Evolutionary conservation across 1,284 basidiomycete species (phyloP).

Genomic region (Pisolithus thermaeus): DNA sequence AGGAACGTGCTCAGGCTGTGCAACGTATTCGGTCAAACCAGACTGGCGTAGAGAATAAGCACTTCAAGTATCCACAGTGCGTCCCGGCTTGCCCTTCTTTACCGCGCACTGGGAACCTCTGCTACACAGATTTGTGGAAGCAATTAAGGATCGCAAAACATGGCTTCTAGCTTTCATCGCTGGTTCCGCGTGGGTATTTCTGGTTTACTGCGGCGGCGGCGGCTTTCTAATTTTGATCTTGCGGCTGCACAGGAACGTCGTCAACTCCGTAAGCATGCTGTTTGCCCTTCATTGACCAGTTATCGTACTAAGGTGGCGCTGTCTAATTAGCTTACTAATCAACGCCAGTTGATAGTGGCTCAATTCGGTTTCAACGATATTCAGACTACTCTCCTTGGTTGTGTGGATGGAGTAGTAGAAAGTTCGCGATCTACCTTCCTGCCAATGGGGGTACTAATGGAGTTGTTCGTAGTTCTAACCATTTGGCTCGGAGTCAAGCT

Average conservation of each 20-base stretch:
- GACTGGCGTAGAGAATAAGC: constrained; percentile 71
- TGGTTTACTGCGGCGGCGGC: constrained; percentile 1
- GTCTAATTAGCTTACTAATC: constrained; percentile 58
- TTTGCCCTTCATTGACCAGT: neutral
- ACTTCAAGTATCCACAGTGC: constrained; percentile 72
- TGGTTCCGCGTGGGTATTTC: constrained; percentile 39
- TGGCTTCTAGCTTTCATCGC: constrained; percentile 68
- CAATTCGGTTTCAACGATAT: constrained; percentile 67
- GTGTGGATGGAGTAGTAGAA: constrained; percentile 69
- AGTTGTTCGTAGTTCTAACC: constrained; percentile 39
- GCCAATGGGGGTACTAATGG: constrained; percentile 5
- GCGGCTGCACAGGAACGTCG: constrained; percentile 37
- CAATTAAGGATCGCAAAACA: constrained; percentile 65
- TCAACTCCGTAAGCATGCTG: constrained; percentile 42
- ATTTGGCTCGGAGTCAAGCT: constrained; percentile 57
- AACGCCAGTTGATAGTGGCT: constrained; percentile 67
- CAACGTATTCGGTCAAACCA: constrained; percentile 66
- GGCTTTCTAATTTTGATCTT: constrained; percentile 9
- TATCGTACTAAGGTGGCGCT: constrained; percentile 1
- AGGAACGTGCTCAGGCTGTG: constrained; percentile 63
- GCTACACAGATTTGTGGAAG: constrained; percentile 56
- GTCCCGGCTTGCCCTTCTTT: constrained; percentile 19
- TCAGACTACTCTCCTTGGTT: constrained; percentile 73
- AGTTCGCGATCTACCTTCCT: constrained; percentile 27
- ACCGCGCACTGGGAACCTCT: constrained; percentile 7